A percentile compares a stretch with the other conserved stretches of the same genome.
Conservation (phyloP, 495 filamentous ascomycete genomes). For the Lophiotrema nucula region DNA sequence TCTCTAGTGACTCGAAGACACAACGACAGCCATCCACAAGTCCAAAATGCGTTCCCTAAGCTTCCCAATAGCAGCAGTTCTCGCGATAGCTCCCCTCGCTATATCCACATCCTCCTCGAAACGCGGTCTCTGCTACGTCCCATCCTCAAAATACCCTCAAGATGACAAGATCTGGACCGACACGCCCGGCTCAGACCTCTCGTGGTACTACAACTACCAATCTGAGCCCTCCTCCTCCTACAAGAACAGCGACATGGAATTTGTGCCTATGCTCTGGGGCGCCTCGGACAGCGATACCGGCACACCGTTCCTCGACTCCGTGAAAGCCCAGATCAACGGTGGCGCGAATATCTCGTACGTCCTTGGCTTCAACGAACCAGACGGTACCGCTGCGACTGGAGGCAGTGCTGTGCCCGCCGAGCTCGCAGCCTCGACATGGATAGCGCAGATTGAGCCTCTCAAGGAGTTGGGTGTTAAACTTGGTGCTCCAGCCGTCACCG, state of each 20-base stretch:
- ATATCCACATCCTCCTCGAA: conserved; percentile 55
- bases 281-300: conserved; percentile 44
- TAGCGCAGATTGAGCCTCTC: conserved; percentile 64
- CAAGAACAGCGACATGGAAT: conserved; percentile 53
- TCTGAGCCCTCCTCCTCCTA: conserved; percentile 52
- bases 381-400: conserved; percentile 51
- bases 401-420: conserved; percentile 58
- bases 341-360: conserved; percentile 64
- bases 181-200: conserved; percentile 53
- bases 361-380: conserved; percentile 75
- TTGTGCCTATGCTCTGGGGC: conserved; percentile 83
- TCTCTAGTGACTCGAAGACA: no score
- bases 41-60: not conserved
- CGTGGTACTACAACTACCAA: conserved; percentile 82
- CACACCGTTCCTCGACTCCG: conserved; percentile 55
- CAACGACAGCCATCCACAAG: no score
- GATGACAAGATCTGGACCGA: conserved; percentile 62
- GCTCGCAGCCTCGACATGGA: conserved; percentile 64
- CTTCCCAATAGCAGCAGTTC: not conserved
- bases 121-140: conserved; percentile 68
- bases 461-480: conserved; percentile 44
- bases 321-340: conserved; percentile 50
- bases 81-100: conserved; percentile 24
- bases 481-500: conserved; percentile 42
- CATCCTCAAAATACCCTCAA: conserved; percentile 45